These are phyloP conservation scores for Hortiboletus campestris DNA, from an alignment of 768 basidiomycete species.

Conservation along the genomic window DNA sequence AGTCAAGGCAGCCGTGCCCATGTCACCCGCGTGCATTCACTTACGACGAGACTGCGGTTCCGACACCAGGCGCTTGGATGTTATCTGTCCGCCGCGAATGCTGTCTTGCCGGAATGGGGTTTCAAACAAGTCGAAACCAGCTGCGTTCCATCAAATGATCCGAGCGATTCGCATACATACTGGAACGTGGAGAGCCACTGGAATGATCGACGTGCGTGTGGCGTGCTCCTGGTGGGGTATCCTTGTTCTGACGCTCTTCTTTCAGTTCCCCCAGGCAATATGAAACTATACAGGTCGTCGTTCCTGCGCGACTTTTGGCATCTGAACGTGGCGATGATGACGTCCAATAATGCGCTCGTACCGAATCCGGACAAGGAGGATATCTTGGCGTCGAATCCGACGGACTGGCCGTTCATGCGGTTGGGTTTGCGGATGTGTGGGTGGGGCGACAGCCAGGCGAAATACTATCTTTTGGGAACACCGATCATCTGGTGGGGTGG, in stretches of 20 bases:
- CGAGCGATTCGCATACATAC: conserved; percentile 78
- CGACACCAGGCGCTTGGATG: conserved; percentile 76
- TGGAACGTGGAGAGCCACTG: conserved; percentile 99
- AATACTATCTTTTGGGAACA: conserved; percentile 94
- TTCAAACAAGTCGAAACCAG: conserved; percentile 98
- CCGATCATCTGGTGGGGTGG: conserved; percentile 91
- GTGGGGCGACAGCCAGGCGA: conserved; percentile 83
- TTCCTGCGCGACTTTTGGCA: conserved; percentile 99
- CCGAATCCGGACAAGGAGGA: conserved; percentile 99
- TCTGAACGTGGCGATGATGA: conserved; percentile 99
- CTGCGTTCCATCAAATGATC: conserved; percentile 86
- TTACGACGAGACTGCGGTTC: conserved; percentile 89
- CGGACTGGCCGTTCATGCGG: conserved; percentile 91
- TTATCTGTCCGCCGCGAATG: conserved; percentile 87
- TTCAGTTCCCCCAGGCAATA: conserved; percentile 78
- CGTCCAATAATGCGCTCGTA: conserved; percentile 96
- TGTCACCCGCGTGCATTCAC: conserved; percentile 73
- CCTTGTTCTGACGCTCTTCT: neutral
- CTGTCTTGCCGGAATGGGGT: conserved; percentile 93
- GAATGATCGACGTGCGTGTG: conserved; percentile 84
- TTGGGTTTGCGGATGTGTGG: conserved; percentile 96
- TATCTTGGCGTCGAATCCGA: conserved; percentile 88
- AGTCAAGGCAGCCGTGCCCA: conserved; percentile 56
- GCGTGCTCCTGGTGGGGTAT: neutral
- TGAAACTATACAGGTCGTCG: conserved; percentile 83